phyloP scores from a whole-genome alignment of 2,329 filamentous ascomycete genomes.

The Claviceps purpurea region DNA sequence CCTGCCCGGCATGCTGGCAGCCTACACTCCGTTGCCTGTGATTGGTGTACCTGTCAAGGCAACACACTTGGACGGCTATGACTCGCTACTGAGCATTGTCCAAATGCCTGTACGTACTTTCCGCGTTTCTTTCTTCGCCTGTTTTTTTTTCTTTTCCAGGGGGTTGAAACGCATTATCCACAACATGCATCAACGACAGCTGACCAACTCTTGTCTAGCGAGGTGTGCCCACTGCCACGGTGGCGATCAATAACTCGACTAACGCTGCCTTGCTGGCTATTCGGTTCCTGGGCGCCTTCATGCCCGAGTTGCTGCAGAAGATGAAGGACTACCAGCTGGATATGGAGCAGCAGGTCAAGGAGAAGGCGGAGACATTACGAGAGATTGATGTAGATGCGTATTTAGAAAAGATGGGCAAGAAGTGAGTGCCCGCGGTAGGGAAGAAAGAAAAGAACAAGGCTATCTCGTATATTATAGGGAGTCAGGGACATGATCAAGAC shows the following conservation, averaged over 20 bases:
- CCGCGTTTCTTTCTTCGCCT: background rate
- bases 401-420: conserved; percentile 24
- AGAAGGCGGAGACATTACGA: conserved; percentile 45
- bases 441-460: no score
- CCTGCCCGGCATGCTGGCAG: conserved; percentile 62
- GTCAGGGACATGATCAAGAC: no score
- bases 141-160: background rate
- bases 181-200: conserved; percentile 14
- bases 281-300: conserved; percentile 48
- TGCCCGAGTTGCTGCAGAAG: conserved; percentile 40
- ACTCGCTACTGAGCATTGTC: conserved; percentile 59
- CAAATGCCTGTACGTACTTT: conserved; percentile 53
- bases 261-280: conserved; percentile 64
- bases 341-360: conserved; percentile 50
- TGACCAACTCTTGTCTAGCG: conserved; percentile 16
- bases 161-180: background rate
- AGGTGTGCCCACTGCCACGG: conserved; percentile 60
- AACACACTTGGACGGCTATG: conserved; percentile 56
- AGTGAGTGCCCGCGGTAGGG: conserved; percentile 2
- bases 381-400: conserved; percentile 45
- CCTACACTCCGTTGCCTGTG: conserved; percentile 58
- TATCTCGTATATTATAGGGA: no score
- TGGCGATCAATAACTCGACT: conserved; percentile 68
- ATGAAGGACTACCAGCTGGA: conserved; percentile 48
- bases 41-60: conserved; percentile 69